Evolutionary conservation across 345 rosid species (phyloP).

Genomic region (Salix caprea): DNA sequence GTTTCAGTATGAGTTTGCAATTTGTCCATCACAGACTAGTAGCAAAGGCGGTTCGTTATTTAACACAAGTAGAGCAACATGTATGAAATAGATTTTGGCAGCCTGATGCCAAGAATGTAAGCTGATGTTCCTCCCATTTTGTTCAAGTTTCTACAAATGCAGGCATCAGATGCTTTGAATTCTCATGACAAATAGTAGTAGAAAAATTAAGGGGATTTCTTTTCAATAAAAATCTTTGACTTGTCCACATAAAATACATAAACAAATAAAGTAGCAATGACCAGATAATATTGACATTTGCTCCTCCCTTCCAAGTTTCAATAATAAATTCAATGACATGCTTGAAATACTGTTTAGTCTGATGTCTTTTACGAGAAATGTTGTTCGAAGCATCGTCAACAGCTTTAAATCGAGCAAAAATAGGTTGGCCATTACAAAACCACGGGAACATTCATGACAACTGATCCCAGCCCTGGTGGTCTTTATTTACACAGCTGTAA

Average conservation of each 20-base stretch:
- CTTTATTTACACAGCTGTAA: neutral
- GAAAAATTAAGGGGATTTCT: neutral
- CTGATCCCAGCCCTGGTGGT: neutral
- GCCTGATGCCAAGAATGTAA: neutral
- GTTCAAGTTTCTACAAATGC: neutral
- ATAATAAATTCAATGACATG: neutral
- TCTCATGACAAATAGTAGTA: neutral
- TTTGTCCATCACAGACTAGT: neutral
- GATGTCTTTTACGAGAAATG: neutral
- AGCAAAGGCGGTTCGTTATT: neutral
- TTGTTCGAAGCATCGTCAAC: neutral
- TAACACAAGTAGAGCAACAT: neutral
- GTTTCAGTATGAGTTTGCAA: neutral
- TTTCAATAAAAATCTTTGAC: neutral
- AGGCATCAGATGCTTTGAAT: neutral
- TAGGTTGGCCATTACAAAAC: neutral
- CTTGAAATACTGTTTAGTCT: neutral
- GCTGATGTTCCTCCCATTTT: neutral
- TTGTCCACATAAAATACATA: neutral
- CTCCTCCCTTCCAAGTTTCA: neutral
- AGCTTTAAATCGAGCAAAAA: neutral
- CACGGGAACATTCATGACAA: neutral
- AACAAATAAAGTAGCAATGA: neutral
- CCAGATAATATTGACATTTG: neutral
- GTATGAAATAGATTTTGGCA: neutral